Evolutionary conservation across 164 flowering plant species (phyloP), one percentile per base, ranked within the genome.

Genomic region (Paratinospora sagittata): DNA sequence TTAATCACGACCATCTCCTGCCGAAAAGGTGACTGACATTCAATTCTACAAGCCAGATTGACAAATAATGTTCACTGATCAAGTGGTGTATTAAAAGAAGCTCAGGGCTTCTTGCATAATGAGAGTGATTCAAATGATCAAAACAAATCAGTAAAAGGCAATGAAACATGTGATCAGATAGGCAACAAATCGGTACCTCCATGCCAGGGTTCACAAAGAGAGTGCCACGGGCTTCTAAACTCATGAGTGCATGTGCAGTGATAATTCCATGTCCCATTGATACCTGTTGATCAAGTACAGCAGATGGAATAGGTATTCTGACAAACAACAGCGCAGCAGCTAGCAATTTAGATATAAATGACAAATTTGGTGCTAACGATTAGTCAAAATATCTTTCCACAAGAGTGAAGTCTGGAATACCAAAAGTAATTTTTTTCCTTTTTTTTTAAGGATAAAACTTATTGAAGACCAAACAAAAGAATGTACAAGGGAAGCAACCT

Each of bases 151-250:
- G 58, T 2, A 52, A 19, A 52, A 52, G 19, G 19, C 55, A 52
- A 52, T 16, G n/a, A 11, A 39, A 39, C 12, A 5, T 27, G 58
- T 58, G 37, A 36, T n/a, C 21, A 75, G 13, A 10, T 41, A 7
- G 27, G 17, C 23, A 66, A 47, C 27, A 64, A 47, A 69, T n/a
- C n/a, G 24, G 39, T 63, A 93, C 98, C 87, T 94, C 98, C 89
- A 85, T 82, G 30, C 99, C 99, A 75, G 96, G 99, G 75, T 84
- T 36, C 62, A 91, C 98, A 80, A 93, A 93, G 21, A 93, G 93
- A 75, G 79, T 90, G 73, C 99, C 99, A 71, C 99, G 97, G 67
- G 99, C 83, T 79, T 96, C 99, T 70, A 96, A 75, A 80, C 98
- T 86, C 90, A 86, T 82, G 43, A 96, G 83, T 68, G 99, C 88